These are phyloP conservation scores for peach (Prunus persica) DNA, from an alignment of 306 rosid species.

Conservation along the genomic window DNA sequence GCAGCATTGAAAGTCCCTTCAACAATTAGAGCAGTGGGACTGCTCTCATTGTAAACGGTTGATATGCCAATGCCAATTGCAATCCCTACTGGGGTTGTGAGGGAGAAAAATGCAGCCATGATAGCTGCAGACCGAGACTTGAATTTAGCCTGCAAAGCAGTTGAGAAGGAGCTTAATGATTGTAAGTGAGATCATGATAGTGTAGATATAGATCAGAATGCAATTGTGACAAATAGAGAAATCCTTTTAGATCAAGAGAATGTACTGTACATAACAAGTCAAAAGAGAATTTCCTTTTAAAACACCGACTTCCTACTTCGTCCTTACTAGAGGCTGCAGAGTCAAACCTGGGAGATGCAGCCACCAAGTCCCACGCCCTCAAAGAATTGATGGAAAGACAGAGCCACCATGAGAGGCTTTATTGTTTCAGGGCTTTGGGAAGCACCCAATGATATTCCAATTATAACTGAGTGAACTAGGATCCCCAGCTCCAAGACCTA, in stretches of 20 bases:
- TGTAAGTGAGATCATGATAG: background rate
- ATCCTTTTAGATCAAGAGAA: no score
- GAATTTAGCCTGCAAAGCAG: slow-evolving; percentile 51
- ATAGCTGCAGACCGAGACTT: slow-evolving; percentile 40
- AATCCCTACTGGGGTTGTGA: slow-evolving; percentile 72
- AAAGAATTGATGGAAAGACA: slow-evolving; percentile 88
- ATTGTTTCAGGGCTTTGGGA: slow-evolving; percentile 46
- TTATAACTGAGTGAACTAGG: slow-evolving; percentile 78
- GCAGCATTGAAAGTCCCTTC: slow-evolving; percentile 62
- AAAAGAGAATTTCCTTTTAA: background rate
- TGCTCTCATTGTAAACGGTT: slow-evolving; percentile 41
- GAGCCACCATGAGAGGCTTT: slow-evolving; percentile 62
- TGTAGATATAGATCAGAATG: no score
- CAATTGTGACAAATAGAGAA: no score
- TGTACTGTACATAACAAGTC: background rate
- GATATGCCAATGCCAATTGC: slow-evolving; percentile 57
- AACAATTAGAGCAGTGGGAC: slow-evolving; percentile 51
- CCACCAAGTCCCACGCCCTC: slow-evolving; percentile 95
- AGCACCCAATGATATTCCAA: slow-evolving; percentile 72
- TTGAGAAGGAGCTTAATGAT: background rate
- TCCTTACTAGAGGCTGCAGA: background rate
- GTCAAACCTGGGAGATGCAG: slow-evolving; percentile 71
- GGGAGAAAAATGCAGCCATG: slow-evolving; percentile 61
- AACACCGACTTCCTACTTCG: background rate
- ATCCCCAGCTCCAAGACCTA: slow-evolving; percentile 85